Evolutionary conservation across 306 rosid genomes (phyloP).

Genomic region (Sindora glabra): DNA sequence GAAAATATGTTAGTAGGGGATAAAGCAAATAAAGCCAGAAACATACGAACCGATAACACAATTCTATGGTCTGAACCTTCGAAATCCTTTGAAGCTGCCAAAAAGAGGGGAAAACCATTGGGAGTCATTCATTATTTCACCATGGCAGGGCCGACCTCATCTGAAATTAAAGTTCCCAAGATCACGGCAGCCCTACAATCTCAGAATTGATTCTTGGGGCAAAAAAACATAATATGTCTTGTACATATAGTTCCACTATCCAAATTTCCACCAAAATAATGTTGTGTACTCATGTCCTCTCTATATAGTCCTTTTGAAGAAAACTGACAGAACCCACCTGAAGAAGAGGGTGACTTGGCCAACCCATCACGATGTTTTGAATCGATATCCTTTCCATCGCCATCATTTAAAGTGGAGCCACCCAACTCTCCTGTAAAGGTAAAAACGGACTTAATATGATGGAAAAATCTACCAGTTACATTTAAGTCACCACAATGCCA

Average conservation of each 20-base stretch:
- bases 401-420: slow-evolving; percentile 78
- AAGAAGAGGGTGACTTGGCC: slow-evolving; percentile 95
- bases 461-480: too few relatives aligned
- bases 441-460: background rate
- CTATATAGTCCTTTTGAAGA: slow-evolving; percentile 96
- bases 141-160: slow-evolving; percentile 62
- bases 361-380: slow-evolving; percentile 56
- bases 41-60: slow-evolving; percentile 84
- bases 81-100: slow-evolving; percentile 64
- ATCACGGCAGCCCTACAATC: slow-evolving; percentile 87
- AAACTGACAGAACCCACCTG: slow-evolving; percentile 99
- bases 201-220: slow-evolving; percentile 69
- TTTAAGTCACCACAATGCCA: too few relatives aligned
- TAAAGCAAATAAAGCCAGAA: slow-evolving; percentile 67
- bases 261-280: slow-evolving; percentile 76
- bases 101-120: slow-evolving; percentile 41
- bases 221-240: slow-evolving; percentile 80
- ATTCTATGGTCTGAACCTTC: slow-evolving; percentile 65
- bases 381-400: slow-evolving; percentile 59
- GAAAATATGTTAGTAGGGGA: slow-evolving; percentile 53
- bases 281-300: slow-evolving; percentile 92
- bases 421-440: slow-evolving; percentile 75
- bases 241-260: slow-evolving; percentile 74
- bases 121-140: slow-evolving; percentile 71
- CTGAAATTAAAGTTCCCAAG: slow-evolving; percentile 76